Percentiles rank a stretch among this genome's conserved stretches.
Conservation (phyloP, 106 monocot genomes). For the Allium fistulosum region DNA sequence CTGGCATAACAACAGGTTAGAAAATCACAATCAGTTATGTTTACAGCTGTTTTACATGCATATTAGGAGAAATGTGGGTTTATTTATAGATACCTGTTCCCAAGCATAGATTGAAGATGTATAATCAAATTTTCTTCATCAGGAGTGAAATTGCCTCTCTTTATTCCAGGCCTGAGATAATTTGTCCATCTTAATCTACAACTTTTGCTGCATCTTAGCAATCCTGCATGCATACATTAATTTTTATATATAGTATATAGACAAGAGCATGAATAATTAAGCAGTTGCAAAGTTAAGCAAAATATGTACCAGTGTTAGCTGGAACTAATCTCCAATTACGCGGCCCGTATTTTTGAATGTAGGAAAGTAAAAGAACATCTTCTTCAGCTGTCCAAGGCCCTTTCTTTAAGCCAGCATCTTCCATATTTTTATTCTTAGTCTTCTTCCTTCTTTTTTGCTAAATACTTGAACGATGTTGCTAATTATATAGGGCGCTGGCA, state of each 20-base stretch:
- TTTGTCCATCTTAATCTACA: constrained; percentile 50
- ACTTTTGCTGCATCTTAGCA: constrained; percentile 32
- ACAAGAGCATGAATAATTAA: no score
- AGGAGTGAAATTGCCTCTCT: constrained; percentile 35
- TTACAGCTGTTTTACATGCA: neutral
- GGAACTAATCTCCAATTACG: constrained; percentile 4
- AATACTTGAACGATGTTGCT: neutral
- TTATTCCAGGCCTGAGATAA: constrained; percentile 42
- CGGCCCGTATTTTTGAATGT: constrained; percentile 1
- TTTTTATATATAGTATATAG: no score
- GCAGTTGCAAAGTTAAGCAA: no score
- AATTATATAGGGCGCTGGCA: neutral
- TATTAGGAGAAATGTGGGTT: neutral
- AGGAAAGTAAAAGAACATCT: neutral
- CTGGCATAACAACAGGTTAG: neutral
- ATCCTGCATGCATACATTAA: neutral
- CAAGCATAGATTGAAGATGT: constrained; percentile 23
- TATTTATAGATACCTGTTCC: constrained; percentile 17
- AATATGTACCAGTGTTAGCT: neutral
- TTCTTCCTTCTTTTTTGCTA: neutral
- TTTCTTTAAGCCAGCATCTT: neutral
- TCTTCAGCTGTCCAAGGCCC: constrained; percentile 9
- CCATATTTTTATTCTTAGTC: neutral
- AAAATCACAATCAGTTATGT: neutral
- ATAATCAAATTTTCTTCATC: constrained; percentile 13